phyloP scores from a whole-genome alignment of 1,139 yeast genomes.

The Pichia sp. region DNA sequence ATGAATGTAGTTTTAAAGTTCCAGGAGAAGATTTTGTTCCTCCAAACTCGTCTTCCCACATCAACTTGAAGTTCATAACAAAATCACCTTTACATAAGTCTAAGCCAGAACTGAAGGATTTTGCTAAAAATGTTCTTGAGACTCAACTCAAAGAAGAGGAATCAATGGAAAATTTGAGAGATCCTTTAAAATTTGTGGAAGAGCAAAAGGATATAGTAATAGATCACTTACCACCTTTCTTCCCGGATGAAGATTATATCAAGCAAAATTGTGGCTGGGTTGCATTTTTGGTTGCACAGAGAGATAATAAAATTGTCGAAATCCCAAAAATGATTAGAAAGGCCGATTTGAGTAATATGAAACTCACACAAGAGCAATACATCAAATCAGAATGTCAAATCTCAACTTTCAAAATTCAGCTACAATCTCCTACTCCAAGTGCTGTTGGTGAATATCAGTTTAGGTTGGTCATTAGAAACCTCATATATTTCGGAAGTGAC shows the following conservation, averaged over 20 bases:
- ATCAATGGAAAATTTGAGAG: constrained; percentile 60
- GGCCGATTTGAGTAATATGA: constrained; percentile 53
- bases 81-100: constrained; percentile 68
- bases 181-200: constrained; percentile 65
- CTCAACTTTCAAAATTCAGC: constrained; percentile 70
- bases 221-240: constrained; percentile 62
- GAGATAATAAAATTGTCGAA: constrained; percentile 75
- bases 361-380: constrained; percentile 48
- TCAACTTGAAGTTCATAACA: constrained; percentile 69
- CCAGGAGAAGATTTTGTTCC: constrained; percentile 83
- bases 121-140: constrained; percentile 35
- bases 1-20: constrained; percentile 73
- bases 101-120: constrained; percentile 42
- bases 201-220: constrained; percentile 62
- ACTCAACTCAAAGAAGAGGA: constrained; percentile 44
- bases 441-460: constrained; percentile 58
- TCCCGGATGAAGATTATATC: constrained; percentile 49
- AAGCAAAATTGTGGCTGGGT: constrained; percentile 49
- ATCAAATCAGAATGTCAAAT: constrained; percentile 47
- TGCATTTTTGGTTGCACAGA: constrained; percentile 63
- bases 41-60: constrained; percentile 69
- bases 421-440: constrained; percentile 69
- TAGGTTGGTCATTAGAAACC: constrained; percentile 59
- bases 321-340: constrained; percentile 54
- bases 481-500: constrained; percentile 69